Conservation (phyloP, 2,329 filamentous ascomycete species). For the Pestalotiopsis sp. region DNA sequence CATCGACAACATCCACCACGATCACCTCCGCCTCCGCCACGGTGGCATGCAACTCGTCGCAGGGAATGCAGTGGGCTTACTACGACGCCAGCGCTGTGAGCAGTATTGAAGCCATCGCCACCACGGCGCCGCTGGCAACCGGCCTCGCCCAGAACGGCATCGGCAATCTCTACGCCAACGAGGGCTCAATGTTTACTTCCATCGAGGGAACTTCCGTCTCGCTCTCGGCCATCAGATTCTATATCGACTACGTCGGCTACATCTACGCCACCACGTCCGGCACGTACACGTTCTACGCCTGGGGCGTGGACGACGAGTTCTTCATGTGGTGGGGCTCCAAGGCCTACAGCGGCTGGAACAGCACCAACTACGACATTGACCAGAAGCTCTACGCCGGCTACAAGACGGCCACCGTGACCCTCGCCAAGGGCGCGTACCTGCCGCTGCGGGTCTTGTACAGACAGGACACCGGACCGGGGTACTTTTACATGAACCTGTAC, state of each 20-base stretch:
- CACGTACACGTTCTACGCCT: not conserved
- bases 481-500: not conserved
- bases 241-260: not conserved
- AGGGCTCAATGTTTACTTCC: not conserved
- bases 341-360: not conserved
- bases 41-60: not conserved
- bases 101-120: not conserved
- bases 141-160: conserved; percentile 3
- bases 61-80: not conserved
- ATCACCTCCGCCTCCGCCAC: not conserved
- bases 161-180: not conserved
- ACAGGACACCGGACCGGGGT: not conserved
- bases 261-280: not conserved
- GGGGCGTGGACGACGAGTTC: not conserved
- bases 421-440: not conserved
- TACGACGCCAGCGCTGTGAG: not conserved
- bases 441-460: not conserved
- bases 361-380: not conserved
- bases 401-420: not conserved
- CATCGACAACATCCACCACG: not conserved
- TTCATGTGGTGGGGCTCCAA: conserved; percentile 1
- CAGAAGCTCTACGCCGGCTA: not conserved
- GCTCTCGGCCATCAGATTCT: not conserved
- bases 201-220: not conserved
- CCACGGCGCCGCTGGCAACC: not conserved